phyloP scores from a whole-genome alignment of 1,284 basidiomycete species.

The Amylostereum areolatum region DNA sequence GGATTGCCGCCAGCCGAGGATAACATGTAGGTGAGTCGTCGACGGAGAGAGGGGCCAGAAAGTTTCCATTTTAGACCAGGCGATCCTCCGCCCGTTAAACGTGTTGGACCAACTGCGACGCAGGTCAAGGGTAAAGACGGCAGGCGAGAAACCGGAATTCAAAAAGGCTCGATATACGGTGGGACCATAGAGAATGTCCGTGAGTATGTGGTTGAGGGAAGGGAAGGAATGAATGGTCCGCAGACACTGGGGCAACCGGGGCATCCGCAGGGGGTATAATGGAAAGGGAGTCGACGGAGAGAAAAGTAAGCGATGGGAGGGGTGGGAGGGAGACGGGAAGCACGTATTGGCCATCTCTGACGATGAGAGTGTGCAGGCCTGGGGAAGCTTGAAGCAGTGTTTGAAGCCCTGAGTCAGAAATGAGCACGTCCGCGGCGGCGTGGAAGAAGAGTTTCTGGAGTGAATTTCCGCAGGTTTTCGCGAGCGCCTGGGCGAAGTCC shows the following conservation, averaged over 20 bases:
- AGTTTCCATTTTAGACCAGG: background rate
- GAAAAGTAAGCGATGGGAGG: background rate
- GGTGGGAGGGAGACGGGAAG: background rate
- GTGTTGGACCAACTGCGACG: background rate
- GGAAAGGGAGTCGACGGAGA: background rate
- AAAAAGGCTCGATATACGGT: background rate
- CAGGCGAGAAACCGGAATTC: background rate
- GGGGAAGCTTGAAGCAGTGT: background rate
- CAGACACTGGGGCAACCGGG: background rate
- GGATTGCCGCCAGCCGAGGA: background rate
- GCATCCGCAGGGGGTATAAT: background rate
- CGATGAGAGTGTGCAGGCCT: background rate
- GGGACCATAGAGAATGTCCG: background rate
- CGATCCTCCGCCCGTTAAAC: background rate
- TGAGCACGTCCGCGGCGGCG: background rate
- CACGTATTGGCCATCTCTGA: background rate
- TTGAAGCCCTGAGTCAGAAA: background rate
- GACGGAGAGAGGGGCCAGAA: background rate
- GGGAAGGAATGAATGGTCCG: background rate
- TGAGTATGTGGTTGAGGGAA: background rate
- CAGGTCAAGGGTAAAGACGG: background rate
- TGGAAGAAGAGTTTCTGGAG: background rate
- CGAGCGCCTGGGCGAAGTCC: background rate
- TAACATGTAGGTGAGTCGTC: background rate
- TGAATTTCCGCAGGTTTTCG: background rate